phyloP scores from a whole-genome alignment of 352 stramenopile genomes.

The Phytophthora pistaciae region DNA sequence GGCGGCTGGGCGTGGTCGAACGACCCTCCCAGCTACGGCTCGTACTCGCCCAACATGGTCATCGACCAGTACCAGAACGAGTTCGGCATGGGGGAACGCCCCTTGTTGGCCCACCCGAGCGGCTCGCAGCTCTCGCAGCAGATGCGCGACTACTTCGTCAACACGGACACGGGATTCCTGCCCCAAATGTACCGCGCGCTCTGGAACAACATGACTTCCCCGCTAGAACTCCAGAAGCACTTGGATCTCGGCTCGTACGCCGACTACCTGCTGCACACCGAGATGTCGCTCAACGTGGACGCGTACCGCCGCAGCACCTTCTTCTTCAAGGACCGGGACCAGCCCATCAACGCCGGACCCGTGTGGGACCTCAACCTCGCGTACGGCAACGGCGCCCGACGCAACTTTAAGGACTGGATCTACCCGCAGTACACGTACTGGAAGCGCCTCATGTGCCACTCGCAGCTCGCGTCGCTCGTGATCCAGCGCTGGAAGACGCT shows the following conservation, averaged over 20 bases:
- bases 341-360: constrained; percentile 79
- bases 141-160: constrained; percentile 83
- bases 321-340: constrained; percentile 81
- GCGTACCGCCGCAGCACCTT: constrained; percentile 82
- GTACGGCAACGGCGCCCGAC: constrained; percentile 74
- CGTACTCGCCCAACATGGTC: constrained; percentile 82
- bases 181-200: constrained; percentile 73
- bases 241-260: constrained; percentile 77
- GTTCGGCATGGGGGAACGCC: constrained; percentile 81
- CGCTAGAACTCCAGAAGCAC: constrained; percentile 61
- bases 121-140: constrained; percentile 66
- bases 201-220: constrained; percentile 84
- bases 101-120: constrained; percentile 62
- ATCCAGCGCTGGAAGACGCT: constrained; percentile 84
- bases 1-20: constrained; percentile 87
- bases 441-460: constrained; percentile 85
- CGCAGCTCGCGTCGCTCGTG: constrained; percentile 74
- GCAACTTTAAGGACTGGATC: constrained; percentile 72
- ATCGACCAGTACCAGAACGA: constrained; percentile 84
- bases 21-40: constrained; percentile 68
- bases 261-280: constrained; percentile 84
- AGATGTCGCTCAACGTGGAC: constrained; percentile 86
- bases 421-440: constrained; percentile 82
- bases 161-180: constrained; percentile 63
- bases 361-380: constrained; percentile 87